Conservation (phyloP, 805 yeast genomes). For the Metschnikowia lochheadii region DNA sequence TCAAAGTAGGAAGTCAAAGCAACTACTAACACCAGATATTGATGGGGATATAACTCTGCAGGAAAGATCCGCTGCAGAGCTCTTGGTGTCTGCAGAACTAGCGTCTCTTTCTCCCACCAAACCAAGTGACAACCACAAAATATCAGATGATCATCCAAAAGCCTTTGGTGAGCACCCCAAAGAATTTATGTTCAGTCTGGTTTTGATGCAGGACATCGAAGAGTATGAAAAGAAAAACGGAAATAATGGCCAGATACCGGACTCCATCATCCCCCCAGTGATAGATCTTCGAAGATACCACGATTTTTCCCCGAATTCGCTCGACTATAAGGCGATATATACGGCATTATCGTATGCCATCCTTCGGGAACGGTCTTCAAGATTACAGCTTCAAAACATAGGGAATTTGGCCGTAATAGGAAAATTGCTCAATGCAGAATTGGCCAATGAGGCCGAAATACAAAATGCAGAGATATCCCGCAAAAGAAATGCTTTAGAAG, state of each 20-base stretch:
- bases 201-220: slow-evolving; percentile 17
- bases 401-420: slow-evolving; percentile 36
- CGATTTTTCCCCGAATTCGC: slow-evolving; percentile 6
- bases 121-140: neutral
- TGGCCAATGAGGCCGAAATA: slow-evolving; percentile 21
- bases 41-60: slow-evolving; percentile 34
- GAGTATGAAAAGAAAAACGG: slow-evolving; percentile 24
- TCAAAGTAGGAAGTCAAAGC: neutral
- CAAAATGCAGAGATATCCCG: slow-evolving; percentile 21
- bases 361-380: slow-evolving; percentile 39
- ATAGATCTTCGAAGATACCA: slow-evolving; percentile 1
- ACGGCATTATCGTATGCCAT: slow-evolving; percentile 39
- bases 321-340: slow-evolving; percentile 24
- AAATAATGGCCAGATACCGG: neutral
- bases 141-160: too few species aligned
- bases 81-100: slow-evolving; percentile 27
- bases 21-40: slow-evolving; percentile 22
- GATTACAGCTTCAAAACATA: slow-evolving; percentile 29
- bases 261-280: slow-evolving; percentile 5
- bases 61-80: slow-evolving; percentile 34
- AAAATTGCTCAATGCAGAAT: slow-evolving; percentile 26
- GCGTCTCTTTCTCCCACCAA: slow-evolving; percentile 7
- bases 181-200: slow-evolving; percentile 2
- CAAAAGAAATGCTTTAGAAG: slow-evolving; percentile 43
- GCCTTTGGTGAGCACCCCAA: neutral